phyloP scores from a whole-genome alignment of 2,329 filamentous ascomycete species.

The Rutstroemia sp. region DNA sequence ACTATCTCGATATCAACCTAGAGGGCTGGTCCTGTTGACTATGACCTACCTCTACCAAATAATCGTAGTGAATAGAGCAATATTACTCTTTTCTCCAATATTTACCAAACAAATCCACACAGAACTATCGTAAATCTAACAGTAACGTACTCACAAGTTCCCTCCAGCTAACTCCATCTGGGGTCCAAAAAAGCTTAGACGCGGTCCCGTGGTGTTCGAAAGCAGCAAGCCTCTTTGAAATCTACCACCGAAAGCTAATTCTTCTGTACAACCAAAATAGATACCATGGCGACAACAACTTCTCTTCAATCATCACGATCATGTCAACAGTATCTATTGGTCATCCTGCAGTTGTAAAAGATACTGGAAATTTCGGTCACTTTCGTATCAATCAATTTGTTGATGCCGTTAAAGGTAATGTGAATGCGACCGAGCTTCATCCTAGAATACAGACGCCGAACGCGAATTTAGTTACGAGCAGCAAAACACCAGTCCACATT shows the following conservation, averaged over 20 bases:
- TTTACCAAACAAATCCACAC: too few relatives aligned
- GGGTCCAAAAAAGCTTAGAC: conserved; percentile 3
- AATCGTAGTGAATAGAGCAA: too few relatives aligned
- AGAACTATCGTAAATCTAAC: too few relatives aligned
- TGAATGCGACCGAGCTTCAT: conserved; percentile 11
- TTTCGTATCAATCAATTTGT: conserved; percentile 21
- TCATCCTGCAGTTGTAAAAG: conserved; percentile 16
- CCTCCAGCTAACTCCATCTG: neutral
- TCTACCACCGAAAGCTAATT: neutral
- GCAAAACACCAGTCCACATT: conserved; percentile 2
- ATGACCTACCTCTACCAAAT: too few relatives aligned
- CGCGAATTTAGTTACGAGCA: conserved; percentile 1
- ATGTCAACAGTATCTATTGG: conserved; percentile 25
- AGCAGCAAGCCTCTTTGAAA: neutral
- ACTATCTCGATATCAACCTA: too few relatives aligned
- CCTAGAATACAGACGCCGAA: conserved; percentile 11
- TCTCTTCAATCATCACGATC: conserved; percentile 10
- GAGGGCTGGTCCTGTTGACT: too few relatives aligned
- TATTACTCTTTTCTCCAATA: too few relatives aligned
- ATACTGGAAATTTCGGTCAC: neutral
- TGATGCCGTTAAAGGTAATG: conserved; percentile 8
- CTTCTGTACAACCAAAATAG: conserved; percentile 9
- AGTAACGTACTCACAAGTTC: too few relatives aligned
- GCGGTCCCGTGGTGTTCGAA: conserved; percentile 5
- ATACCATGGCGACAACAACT: conserved; percentile 22